A percentile compares a stretch with the other conserved stretches of the same genome.
These are phyloP conservation scores for Arabidopsis lyrata DNA, from an alignment of 441 rosid genomes.

Conservation along the genomic window DNA sequence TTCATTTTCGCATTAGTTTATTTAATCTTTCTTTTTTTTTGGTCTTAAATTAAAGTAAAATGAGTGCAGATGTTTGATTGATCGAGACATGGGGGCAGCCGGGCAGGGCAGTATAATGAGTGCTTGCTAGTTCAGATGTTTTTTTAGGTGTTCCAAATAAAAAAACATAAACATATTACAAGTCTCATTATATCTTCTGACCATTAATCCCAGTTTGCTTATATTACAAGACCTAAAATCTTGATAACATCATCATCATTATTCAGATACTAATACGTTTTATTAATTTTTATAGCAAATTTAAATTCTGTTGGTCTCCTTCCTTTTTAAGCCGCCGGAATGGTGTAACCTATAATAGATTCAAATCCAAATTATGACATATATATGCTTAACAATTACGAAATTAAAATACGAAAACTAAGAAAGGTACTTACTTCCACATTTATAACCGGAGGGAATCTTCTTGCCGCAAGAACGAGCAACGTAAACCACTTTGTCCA, in stretches of 20 bases:
- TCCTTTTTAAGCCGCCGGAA: conserved; percentile 34
- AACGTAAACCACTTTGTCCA: conserved; percentile 48
- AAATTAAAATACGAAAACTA: neutral
- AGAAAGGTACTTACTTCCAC: conserved; percentile 48
- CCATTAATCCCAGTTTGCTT: conserved; percentile 20
- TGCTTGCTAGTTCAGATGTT: neutral
- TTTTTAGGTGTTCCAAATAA: neutral
- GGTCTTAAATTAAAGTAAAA: too few species aligned
- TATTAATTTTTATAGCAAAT: conserved; percentile 12
- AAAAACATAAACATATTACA: neutral
- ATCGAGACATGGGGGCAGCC: neutral
- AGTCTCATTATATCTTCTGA: conserved; percentile 14
- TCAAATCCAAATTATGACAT: neutral
- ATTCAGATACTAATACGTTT: conserved; percentile 27
- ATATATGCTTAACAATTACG: conserved; percentile 1
- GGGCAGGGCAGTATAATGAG: neutral
- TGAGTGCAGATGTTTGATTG: too few species aligned
- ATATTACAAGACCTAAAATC: conserved; percentile 23
- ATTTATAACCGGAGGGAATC: conserved; percentile 41
- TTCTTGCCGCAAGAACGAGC: conserved; percentile 49
- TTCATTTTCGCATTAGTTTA: neutral
- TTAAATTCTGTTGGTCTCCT: neutral
- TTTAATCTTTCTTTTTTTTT: neutral
- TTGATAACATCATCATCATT: conserved; percentile 30
- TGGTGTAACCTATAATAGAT: conserved; percentile 39